These are phyloP conservation scores for Phoma sp. DNA, from an alignment of 2,329 filamentous ascomycete genomes.

Conservation along the genomic window DNA sequence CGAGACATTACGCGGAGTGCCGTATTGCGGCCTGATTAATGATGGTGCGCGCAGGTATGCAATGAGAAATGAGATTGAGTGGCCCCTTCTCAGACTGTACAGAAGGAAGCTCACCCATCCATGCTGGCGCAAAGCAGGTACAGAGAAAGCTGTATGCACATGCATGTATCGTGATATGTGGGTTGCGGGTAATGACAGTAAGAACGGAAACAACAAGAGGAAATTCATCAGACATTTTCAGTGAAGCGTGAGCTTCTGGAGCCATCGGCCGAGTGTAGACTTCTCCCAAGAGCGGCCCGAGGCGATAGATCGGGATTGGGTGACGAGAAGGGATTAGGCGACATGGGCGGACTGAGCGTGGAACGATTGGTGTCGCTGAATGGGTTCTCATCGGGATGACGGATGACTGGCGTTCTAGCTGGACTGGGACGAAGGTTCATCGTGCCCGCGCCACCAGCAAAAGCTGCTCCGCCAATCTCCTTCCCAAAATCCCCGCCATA, in stretches of 20 bases:
- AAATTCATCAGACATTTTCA: conserved; percentile 52
- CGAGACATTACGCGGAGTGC: conserved; percentile 12
- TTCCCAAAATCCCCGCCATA: conserved; percentile 36
- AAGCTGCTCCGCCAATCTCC: conserved; percentile 34
- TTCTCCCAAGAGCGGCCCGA: conserved; percentile 49
- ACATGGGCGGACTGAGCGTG: conserved; percentile 49
- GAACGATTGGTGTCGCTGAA: conserved; percentile 31
- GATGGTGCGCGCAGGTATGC: not conserved
- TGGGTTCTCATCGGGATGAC: conserved; percentile 49
- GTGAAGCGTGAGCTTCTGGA: conserved; percentile 55
- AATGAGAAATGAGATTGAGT: not conserved
- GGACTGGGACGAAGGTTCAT: conserved; percentile 60
- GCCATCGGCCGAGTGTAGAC: conserved; percentile 54
- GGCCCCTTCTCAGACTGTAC: not conserved
- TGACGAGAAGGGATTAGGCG: conserved; percentile 44
- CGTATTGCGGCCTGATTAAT: conserved; percentile 8
- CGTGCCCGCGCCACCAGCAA: conserved; percentile 28
- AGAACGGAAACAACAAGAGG: conserved; percentile 24
- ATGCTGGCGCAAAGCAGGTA: conserved; percentile 3
- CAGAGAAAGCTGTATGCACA: conserved; percentile 28
- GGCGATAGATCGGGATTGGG: conserved; percentile 37
- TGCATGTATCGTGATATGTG: conserved; percentile 34
- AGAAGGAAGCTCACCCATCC: not conserved
- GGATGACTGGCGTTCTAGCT: conserved; percentile 66
- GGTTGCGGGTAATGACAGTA: conserved; percentile 30